Evolutionary conservation across 2,329 filamentous ascomycete species (phyloP).

Genomic region (Cytospora piceae): DNA sequence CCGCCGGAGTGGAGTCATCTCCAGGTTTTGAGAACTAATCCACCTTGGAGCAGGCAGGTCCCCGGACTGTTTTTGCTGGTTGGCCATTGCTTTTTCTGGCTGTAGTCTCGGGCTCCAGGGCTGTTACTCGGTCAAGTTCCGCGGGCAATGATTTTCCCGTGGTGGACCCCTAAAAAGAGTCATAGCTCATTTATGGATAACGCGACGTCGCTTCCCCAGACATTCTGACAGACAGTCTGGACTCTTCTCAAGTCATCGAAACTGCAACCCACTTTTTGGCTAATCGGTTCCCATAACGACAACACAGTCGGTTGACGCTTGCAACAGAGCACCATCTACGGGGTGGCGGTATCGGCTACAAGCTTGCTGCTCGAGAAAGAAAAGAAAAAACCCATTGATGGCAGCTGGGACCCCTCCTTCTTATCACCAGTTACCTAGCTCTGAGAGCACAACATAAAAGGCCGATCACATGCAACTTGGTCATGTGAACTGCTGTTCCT

Average conservation of each 20-base stretch:
- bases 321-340: too few species aligned
- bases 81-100: too few species aligned
- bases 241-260: too few species aligned
- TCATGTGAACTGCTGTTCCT: background rate
- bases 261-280: too few species aligned
- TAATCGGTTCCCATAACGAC: too few species aligned
- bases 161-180: background rate
- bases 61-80: too few species aligned
- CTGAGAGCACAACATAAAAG: background rate
- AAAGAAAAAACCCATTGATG: background rate
- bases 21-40: background rate
- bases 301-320: too few species aligned
- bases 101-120: background rate
- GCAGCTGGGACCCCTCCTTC: too few species aligned
- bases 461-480: background rate
- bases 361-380: too few species aligned
- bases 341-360: too few species aligned
- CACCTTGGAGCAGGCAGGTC: background rate
- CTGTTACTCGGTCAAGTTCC: background rate
- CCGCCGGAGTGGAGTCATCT: background rate
- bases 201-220: too few species aligned
- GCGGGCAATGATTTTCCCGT: background rate
- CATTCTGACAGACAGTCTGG: too few species aligned
- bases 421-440: background rate
- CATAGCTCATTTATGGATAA: background rate